Percentiles rank a stretch among this genome's conserved stretches.
Conservation (phyloP, 163 green algal genomes). For the Volvox carteri region DNA sequence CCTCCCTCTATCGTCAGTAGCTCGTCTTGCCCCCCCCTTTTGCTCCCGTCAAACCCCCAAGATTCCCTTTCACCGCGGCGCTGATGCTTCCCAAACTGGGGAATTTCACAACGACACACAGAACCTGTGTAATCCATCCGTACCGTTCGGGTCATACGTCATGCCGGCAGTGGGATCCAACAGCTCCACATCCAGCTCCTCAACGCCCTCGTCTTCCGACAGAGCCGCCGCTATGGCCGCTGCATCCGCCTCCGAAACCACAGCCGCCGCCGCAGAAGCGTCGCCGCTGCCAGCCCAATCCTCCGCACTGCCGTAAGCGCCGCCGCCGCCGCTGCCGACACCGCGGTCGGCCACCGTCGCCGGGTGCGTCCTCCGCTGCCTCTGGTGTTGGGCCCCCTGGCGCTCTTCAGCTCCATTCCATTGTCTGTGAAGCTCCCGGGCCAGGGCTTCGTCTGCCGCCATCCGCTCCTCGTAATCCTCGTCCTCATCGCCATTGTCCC, state of each 20-base stretch:
- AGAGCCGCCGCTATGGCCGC: constrained; percentile 31
- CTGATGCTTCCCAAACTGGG: background rate
- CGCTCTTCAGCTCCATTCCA: background rate
- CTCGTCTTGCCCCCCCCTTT: background rate
- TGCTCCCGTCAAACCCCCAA: background rate
- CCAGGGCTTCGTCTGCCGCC: constrained; percentile 48
- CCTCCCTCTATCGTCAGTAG: too few relatives aligned
- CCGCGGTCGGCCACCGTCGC: too few relatives aligned
- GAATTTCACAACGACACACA: too few relatives aligned
- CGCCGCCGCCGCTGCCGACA: background rate
- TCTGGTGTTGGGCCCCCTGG: background rate
- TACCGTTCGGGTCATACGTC: constrained; percentile 38
- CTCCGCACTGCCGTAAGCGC: constrained; percentile 49
- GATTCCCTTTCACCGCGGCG: background rate
- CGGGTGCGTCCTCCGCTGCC: background rate
- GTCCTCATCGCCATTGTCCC: background rate
- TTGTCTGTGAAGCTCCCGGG: constrained; percentile 51
- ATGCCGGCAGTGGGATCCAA: constrained; percentile 38
- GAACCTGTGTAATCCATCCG: too few relatives aligned
- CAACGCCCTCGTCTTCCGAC: constrained; percentile 24
- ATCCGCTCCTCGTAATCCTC: background rate
- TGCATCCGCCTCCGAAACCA: constrained; percentile 42
- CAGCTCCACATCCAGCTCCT: constrained; percentile 4
- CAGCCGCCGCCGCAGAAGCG: background rate
- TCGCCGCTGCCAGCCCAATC: constrained; percentile 14